A percentile compares a stretch with the other conserved stretches of the same genome.
These are phyloP conservation scores for Neurospora cerealis DNA, from an alignment of 495 filamentous ascomycete genomes.

Conservation along the genomic window DNA sequence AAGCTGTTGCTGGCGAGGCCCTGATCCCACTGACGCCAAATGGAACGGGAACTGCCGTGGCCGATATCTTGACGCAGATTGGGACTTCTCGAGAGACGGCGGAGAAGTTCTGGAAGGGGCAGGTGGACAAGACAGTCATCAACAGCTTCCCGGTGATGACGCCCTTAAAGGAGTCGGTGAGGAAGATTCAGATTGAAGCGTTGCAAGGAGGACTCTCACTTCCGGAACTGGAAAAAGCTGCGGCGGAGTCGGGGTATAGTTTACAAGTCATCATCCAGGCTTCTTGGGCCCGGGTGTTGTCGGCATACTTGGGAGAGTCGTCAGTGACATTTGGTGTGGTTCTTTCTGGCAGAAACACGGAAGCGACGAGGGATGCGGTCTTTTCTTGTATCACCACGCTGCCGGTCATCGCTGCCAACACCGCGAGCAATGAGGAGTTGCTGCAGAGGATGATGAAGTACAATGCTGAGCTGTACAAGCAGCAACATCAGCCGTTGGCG, in stretches of 20 bases:
- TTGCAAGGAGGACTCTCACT: conserved; percentile 27
- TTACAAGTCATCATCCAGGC: conserved; percentile 62
- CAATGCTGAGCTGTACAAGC: conserved; percentile 49
- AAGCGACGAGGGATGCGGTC: conserved; percentile 39
- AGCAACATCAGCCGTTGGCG: conserved; percentile 59
- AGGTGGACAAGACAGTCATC: conserved; percentile 40
- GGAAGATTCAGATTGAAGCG: conserved; percentile 28
- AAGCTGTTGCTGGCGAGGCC: background rate
- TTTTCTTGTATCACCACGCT: conserved; percentile 71
- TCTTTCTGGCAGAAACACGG: conserved; percentile 56
- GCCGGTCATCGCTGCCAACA: conserved; percentile 47
- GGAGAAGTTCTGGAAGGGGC: conserved; percentile 51
- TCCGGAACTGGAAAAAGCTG: conserved; percentile 40
- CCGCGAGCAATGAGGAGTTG: conserved; percentile 42
- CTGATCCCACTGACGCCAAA: background rate
- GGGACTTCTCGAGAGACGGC: conserved; percentile 21
- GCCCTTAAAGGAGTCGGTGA: conserved; percentile 39
- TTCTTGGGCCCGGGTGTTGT: conserved; percentile 62
- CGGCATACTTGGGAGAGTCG: conserved; percentile 60
- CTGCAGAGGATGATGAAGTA: conserved; percentile 47
- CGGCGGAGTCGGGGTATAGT: conserved; percentile 47
- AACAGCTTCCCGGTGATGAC: conserved; percentile 62
- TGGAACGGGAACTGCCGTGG: conserved; percentile 33
- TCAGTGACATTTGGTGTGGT: conserved; percentile 63
- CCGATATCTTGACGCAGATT: conserved; percentile 40